Evolutionary conservation across 441 rosid species (phyloP).

Genomic region (Populus trichocarpa): DNA sequence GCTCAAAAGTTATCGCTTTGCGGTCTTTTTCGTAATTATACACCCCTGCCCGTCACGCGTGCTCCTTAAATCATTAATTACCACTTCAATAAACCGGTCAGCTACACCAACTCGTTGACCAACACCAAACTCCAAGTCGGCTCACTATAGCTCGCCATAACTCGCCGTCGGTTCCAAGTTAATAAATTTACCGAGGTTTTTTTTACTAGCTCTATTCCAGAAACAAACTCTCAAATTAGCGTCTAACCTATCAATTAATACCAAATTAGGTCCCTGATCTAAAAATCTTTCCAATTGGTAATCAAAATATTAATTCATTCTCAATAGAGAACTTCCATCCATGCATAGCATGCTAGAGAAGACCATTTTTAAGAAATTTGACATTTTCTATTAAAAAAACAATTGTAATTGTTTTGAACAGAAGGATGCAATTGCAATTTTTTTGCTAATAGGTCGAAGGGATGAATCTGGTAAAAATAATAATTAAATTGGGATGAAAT

Average conservation of each 20-base stretch:
- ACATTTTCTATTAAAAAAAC: too few species aligned
- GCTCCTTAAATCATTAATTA: slow-evolving; percentile 2
- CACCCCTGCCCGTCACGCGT: slow-evolving; percentile 20
- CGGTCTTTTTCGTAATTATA: not conserved
- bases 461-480: too few species aligned
- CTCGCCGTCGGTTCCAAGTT: not conserved
- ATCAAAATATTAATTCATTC: too few species aligned
- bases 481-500: too few species aligned
- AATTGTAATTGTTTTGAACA: too few species aligned
- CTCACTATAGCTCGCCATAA: not conserved
- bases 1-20: not conserved
- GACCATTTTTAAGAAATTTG: too few species aligned
- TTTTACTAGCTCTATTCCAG: not conserved
- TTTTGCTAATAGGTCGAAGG: too few species aligned
- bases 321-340: too few species aligned
- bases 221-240: not conserved
- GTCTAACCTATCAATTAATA: not conserved
- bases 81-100: not conserved
- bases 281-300: too few species aligned
- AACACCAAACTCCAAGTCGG: not conserved
- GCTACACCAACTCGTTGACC: slow-evolving; percentile 25
- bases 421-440: too few species aligned
- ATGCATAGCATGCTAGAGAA: too few species aligned
- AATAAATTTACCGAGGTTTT: not conserved
- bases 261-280: not conserved